Conservation (phyloP, 148 eudicot species). For the Arbutus unedo region DNA sequence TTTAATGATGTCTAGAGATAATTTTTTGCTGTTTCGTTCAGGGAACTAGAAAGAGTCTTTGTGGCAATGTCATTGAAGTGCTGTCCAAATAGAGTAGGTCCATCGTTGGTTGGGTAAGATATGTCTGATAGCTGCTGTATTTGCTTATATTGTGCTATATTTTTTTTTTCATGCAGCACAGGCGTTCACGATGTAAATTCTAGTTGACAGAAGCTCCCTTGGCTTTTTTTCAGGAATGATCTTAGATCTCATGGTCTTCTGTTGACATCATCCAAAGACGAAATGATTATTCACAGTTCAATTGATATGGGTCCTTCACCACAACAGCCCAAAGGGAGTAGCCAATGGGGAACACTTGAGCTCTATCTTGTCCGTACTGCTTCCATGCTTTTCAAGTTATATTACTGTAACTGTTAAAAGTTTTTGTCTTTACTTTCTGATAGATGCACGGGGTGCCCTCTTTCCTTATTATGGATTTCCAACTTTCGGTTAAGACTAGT, state of each 20-base stretch:
- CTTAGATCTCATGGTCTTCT: constrained; percentile 52
- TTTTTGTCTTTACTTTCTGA: not conserved
- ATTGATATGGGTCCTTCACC: constrained; percentile 41
- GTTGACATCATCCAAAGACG: constrained; percentile 67
- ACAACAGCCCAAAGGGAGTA: constrained; percentile 48
- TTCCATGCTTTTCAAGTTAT: constrained; percentile 8
- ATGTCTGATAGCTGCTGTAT: constrained; percentile 12
- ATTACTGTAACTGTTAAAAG: not conserved
- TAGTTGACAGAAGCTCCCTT: not conserved
- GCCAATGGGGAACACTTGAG: constrained; percentile 88
- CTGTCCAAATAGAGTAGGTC: constrained; percentile 53
- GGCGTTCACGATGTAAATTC: not conserved
- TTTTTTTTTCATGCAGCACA: not conserved
- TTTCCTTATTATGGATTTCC: not conserved
- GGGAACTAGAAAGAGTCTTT: constrained; percentile 89
- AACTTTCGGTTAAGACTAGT: not conserved
- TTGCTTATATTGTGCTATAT: not conserved
- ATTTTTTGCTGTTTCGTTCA: constrained; percentile 17
- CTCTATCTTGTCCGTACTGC: constrained; percentile 65
- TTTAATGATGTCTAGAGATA: not conserved
- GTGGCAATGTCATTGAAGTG: constrained; percentile 70
- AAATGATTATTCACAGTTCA: constrained; percentile 40
- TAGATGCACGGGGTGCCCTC: not conserved
- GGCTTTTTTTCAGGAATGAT: constrained; percentile 33
- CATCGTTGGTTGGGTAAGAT: constrained; percentile 50